Evolutionary conservation across 129 eudicot species (phyloP).

Genomic region (Sambucus nigra): DNA sequence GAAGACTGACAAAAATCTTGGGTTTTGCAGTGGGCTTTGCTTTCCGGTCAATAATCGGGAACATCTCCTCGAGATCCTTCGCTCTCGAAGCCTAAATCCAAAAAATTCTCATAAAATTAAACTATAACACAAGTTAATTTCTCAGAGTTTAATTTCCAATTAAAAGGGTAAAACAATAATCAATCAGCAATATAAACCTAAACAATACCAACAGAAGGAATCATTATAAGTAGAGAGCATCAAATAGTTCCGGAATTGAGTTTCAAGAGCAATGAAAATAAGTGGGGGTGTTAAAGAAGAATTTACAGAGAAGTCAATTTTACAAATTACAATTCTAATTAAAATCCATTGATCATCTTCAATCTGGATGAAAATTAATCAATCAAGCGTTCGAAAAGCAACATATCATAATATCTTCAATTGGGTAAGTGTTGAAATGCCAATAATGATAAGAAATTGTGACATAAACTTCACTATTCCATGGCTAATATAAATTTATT

Average conservation of each 20-base stretch:
- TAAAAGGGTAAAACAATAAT: too few species aligned
- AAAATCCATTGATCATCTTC: neutral
- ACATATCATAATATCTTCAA: too few species aligned
- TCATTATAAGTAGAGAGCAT: too few species aligned
- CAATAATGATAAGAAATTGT: neutral
- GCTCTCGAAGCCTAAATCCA: constrained; percentile 45
- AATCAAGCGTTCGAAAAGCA: neutral
- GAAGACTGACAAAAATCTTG: constrained; percentile 54
- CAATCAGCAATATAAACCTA: too few species aligned
- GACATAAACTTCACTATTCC: too few species aligned
- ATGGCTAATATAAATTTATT: too few species aligned
- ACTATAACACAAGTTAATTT: neutral
- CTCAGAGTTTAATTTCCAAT: neutral
- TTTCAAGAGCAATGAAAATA: too few species aligned
- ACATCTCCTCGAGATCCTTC: constrained; percentile 68
- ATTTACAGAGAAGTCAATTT: too few species aligned
- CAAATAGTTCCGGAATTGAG: too few species aligned
- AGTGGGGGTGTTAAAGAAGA: too few species aligned
- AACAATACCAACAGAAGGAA: too few species aligned
- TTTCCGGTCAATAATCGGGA: constrained; percentile 59
- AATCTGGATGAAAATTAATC: neutral
- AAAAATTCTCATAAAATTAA: neutral
- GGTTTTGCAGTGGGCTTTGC: constrained; percentile 79
- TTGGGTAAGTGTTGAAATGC: neutral
- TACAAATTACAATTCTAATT: too few species aligned